Base-by-base conservation (phyloP, 2,329 filamentous ascomycete species). In the Xylaria multiplex region DNA sequence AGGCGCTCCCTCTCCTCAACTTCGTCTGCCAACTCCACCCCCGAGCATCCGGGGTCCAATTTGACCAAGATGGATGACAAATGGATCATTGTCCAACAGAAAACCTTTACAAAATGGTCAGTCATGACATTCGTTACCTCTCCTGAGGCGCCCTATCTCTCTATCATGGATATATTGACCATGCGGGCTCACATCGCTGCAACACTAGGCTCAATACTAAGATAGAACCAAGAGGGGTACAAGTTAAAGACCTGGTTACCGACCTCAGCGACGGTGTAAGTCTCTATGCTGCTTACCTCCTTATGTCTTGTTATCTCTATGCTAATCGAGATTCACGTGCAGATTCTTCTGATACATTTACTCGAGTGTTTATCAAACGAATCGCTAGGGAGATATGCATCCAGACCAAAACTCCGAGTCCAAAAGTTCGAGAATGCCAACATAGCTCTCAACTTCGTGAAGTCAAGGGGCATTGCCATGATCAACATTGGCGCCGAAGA, bases 401-500 rank as follows among this genome's bases (percentile, higher is more conserved):
- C 95, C 60, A 96, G 95, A 75, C 96, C 96, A 45, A 97, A 97
- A 82, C 86, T 99, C 72, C 93, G 96, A 64, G 96, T 99, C 59
- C 96, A 99, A 82, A 90, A 90, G 73, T 99, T 98, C 80, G 96
- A 99, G 80, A 99, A 99, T 86, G 95, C 96, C 79, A 98, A 98
- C 83, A 90, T 94, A 73, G 93, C 93, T 56, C 89, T 99, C 68
- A 90, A 97, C 80, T 99, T 96, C 75, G 93, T 99, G 82, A 96
- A 92, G 77, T 90, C 88, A 64, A 86, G 93, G 73, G 91, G 93
- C 22, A 98, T 99, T 70, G 95, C 97, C 79, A 93, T 99, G 90
- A 97, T 93, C 72, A 99, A 99, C 74, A 98, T 98, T 75, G 96
- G 96, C 59, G 96, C 96, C 7, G 96, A 98, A 80, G 96, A 99